phyloP scores from a whole-genome alignment of 345 rosid genomes.

The Acer saccharum region DNA sequence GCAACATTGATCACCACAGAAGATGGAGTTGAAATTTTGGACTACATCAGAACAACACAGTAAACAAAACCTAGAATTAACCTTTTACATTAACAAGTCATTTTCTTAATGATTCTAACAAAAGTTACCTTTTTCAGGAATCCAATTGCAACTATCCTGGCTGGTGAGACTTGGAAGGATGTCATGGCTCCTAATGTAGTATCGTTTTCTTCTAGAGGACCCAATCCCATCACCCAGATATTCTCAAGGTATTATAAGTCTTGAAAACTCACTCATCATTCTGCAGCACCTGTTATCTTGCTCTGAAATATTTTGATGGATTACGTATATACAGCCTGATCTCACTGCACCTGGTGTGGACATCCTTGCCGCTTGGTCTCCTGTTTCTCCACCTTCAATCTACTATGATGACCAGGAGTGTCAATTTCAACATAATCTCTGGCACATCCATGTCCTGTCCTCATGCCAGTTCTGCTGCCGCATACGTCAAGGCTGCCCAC shows the following conservation, averaged over 20 bases:
- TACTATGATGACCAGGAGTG: conserved; percentile 23
- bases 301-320: not conserved
- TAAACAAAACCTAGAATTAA: not conserved
- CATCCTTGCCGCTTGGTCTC: conserved; percentile 35
- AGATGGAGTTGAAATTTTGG: conserved; percentile 12
- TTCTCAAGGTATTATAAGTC: conserved; percentile 23
- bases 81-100: not conserved
- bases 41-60: conserved; percentile 20
- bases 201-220: conserved; percentile 37
- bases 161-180: conserved; percentile 17
- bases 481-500: conserved; percentile 31
- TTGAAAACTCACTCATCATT: not conserved
- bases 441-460: conserved; percentile 43
- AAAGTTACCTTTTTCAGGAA: not conserved
- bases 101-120: not conserved
- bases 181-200: conserved; percentile 27
- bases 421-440: conserved; percentile 24
- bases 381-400: conserved; percentile 11
- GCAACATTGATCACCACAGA: conserved; percentile 13
- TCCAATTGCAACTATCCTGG: conserved; percentile 26
- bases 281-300: not conserved
- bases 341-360: conserved; percentile 36
- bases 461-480: conserved; percentile 32
- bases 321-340: conserved; percentile 22
- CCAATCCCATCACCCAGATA: conserved; percentile 24